A percentile compares a stretch with the other conserved stretches of the same genome.
phyloP scores from a whole-genome alignment of 345 rosid genomes.

The Erucastrum elatum region DNA sequence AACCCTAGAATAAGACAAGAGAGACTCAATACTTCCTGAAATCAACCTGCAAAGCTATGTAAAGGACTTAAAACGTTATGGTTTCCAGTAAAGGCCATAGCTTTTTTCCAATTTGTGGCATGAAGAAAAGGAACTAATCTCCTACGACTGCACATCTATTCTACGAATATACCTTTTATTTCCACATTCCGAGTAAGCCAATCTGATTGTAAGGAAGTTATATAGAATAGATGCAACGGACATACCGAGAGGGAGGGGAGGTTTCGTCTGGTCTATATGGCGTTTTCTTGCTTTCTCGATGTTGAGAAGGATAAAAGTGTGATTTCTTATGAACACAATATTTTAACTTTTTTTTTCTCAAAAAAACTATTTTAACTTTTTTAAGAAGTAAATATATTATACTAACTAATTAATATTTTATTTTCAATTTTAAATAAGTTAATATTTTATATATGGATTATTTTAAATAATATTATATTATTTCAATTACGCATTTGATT shows the following conservation, averaged over 20 bases:
- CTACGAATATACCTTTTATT: background rate
- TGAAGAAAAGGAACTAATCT: conserved; percentile 3
- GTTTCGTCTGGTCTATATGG: background rate
- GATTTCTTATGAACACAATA: background rate
- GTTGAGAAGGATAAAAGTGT: conserved; percentile 12
- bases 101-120: conserved; percentile 14
- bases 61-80: background rate
- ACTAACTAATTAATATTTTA: no score
- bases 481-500: no score
- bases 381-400: no score
- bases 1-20: background rate
- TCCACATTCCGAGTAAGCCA: background rate
- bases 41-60: conserved; percentile 3
- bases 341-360: no score
- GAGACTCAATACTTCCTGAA: background rate
- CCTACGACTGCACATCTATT: background rate
- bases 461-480: no score
- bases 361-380: no score
- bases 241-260: conserved; percentile 12
- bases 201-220: background rate
- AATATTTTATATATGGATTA: no score
- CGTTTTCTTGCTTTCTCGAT: background rate
- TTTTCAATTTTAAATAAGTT: no score
- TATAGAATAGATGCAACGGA: background rate
- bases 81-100: conserved; percentile 1